phyloP scores from a whole-genome alignment of 495 filamentous ascomycete genomes.

The Podospora appendiculata region DNA sequence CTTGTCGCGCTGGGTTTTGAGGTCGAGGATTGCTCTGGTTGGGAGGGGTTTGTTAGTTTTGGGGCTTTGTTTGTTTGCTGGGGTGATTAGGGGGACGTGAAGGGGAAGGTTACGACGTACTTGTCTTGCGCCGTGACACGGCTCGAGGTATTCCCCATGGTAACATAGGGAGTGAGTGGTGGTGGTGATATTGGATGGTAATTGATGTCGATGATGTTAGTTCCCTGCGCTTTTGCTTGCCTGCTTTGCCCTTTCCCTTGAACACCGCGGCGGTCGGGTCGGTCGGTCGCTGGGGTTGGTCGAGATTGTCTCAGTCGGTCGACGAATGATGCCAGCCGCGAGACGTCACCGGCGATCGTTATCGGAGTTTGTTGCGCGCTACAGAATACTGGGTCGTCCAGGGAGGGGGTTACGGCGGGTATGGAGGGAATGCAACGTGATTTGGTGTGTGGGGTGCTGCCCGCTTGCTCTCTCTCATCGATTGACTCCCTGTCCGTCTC shows the following conservation, averaged over 20 bases:
- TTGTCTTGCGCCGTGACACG: constrained; percentile 42
- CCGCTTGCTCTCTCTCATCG: too few relatives aligned
- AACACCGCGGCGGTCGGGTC: neutral
- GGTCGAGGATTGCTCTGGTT: constrained; percentile 74
- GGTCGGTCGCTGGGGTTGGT: neutral
- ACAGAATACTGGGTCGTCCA: neutral
- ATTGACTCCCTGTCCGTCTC: too few relatives aligned
- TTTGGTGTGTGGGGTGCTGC: too few relatives aligned
- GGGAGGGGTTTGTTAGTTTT: neutral
- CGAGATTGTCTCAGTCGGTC: neutral
- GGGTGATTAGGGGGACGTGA: neutral
- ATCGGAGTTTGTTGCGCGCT: neutral
- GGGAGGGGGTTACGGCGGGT: neutral
- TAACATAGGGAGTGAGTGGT: constrained; percentile 7
- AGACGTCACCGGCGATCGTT: constrained; percentile 1
- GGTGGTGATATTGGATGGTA: too few relatives aligned
- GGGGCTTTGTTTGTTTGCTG: neutral
- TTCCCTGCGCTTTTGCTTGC: too few relatives aligned
- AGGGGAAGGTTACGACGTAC: constrained; percentile 12
- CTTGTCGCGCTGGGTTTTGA: constrained; percentile 95
- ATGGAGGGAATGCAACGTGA: too few relatives aligned
- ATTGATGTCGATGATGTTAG: too few relatives aligned
- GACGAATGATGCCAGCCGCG: too few relatives aligned
- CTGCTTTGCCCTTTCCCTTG: neutral
- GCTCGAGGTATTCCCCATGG: constrained; percentile 37